These are phyloP conservation scores for Marchantia paleacea DNA, from an alignment of 225 moss, liverwort and hornwort genomes.

Conservation along the genomic window DNA sequence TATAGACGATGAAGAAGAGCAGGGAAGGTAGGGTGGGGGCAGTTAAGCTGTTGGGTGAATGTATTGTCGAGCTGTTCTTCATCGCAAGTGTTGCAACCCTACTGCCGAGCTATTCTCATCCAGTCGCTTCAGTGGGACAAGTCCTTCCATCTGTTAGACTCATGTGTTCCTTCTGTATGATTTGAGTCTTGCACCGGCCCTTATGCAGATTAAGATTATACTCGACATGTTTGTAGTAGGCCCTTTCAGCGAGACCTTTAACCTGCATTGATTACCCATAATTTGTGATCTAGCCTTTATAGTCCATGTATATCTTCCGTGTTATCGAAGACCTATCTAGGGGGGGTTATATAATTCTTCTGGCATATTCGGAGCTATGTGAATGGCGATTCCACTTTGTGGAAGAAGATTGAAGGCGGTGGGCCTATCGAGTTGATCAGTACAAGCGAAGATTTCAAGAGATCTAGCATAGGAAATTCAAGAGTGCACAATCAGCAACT, in stretches of 20 bases:
- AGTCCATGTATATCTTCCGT: slow-evolving; percentile 2
- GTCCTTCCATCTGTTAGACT: background rate
- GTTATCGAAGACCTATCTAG: background rate
- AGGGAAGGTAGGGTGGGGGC: too few species aligned
- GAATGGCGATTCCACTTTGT: background rate
- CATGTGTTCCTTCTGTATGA: slow-evolving; percentile 7
- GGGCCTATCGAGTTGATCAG: slow-evolving; percentile 5
- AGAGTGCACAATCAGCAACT: background rate
- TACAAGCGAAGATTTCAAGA: slow-evolving; percentile 1
- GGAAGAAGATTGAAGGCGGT: background rate
- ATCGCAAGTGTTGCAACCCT: background rate
- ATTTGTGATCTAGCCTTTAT: background rate
- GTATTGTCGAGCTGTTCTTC: background rate
- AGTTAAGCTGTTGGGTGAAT: too few species aligned
- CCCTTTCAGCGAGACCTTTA: background rate
- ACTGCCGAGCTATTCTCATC: background rate
- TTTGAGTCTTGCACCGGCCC: slow-evolving; percentile 1
- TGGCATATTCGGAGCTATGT: background rate
- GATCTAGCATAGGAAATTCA: background rate
- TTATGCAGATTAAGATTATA: background rate
- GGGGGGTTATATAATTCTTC: background rate
- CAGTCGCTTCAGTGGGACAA: background rate
- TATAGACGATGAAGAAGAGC: slow-evolving; percentile 53
- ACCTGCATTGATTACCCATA: background rate
- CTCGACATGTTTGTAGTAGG: background rate